Evolutionary conservation across 148 eudicot species (phyloP), one percentile per base, ranked within the genome.

Genomic region (Chenopodium berlandieri): DNA sequence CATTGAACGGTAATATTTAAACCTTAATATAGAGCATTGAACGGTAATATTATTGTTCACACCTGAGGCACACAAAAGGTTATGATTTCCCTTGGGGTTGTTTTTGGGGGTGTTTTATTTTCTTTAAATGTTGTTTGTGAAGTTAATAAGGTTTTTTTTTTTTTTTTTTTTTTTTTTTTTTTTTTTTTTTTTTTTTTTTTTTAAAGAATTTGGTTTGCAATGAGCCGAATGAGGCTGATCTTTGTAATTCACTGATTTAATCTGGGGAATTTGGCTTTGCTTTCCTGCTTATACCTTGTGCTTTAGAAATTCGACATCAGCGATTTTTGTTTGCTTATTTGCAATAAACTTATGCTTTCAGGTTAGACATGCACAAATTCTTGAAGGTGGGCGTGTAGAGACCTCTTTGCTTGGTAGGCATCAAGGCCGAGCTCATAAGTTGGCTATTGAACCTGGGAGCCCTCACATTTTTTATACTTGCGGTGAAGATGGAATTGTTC

Each of bases 381-480:
- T 79, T 64, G 94, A 90, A 52, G 50, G 87, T 79, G 98, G 98
- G 50, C 80, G 74, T 74, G 92, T 89, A 81, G 91, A 89, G 75
- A 90, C 97, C 72, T 86, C 87, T 82, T 81, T 88, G 75, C 92
- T 96, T 52, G 92, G 90, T 44, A 84, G 75, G 64, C 99, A 96
- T 86, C 89, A 81, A 3, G 89, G 95, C 44, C 90, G 90, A 78
- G 99, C 87, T 82, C 98, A 96, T 86, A 96, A 96, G 82, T 79
- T 96, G 87, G 97, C 97, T 16, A 84, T 91, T 80, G 97, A 96
- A 86, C 99, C 97, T 83, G 98, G 94, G 82, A 94, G 99, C 87
- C 93, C 99, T 75, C 90, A 96, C 80, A 86, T 87, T 19, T 90
- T 96, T 78, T 94, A 96, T 82, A 87, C 94, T n/a, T 94, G 97